These are phyloP conservation scores for Russula emetica DNA, from an alignment of 768 basidiomycete genomes.

Conservation along the genomic window DNA sequence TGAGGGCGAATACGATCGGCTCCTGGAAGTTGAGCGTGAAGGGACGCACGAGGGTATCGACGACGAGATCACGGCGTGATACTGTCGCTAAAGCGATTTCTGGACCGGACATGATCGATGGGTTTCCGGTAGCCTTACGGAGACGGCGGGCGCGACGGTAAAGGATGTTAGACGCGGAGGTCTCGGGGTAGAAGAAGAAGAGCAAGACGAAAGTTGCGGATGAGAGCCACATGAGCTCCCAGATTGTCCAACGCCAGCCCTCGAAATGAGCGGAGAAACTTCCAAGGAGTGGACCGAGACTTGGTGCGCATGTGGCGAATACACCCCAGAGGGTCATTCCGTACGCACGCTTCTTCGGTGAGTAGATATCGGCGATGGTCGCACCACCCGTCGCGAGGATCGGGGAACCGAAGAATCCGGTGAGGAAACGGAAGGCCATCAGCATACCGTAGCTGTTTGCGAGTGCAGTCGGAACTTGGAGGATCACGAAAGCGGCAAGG, in stretches of 20 bases:
- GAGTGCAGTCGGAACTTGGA: conserved; percentile 37
- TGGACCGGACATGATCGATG: conserved; percentile 30
- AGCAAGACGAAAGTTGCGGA: conserved; percentile 32
- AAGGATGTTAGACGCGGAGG: conserved; percentile 32
- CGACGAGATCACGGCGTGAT: conserved; percentile 25
- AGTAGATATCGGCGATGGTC: conserved; percentile 32
- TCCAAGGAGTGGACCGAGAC: conserved; percentile 35
- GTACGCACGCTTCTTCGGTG: conserved; percentile 30
- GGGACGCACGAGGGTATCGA: conserved; percentile 34
- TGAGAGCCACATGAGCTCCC: conserved; percentile 37
- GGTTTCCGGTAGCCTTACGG: conserved; percentile 34
- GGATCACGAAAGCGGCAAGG: conserved; percentile 34
- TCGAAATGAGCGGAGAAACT: conserved; percentile 35
- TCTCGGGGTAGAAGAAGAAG: conserved; percentile 35
- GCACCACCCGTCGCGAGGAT: conserved; percentile 37
- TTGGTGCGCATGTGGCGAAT: conserved; percentile 33
- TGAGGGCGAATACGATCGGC: conserved; percentile 34
- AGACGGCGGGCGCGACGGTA: conserved; percentile 34
- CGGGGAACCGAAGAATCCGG: conserved; percentile 36
- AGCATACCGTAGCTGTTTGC: conserved; percentile 34
- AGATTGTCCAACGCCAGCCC: conserved; percentile 37
- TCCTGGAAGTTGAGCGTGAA: conserved; percentile 34
- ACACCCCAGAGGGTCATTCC: conserved; percentile 33
- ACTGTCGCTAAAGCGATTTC: conserved; percentile 31
- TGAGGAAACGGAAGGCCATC: conserved; percentile 36